phyloP scores from a whole-genome alignment of 148 eudicot species.

The Salicornia ramosissima region DNA sequence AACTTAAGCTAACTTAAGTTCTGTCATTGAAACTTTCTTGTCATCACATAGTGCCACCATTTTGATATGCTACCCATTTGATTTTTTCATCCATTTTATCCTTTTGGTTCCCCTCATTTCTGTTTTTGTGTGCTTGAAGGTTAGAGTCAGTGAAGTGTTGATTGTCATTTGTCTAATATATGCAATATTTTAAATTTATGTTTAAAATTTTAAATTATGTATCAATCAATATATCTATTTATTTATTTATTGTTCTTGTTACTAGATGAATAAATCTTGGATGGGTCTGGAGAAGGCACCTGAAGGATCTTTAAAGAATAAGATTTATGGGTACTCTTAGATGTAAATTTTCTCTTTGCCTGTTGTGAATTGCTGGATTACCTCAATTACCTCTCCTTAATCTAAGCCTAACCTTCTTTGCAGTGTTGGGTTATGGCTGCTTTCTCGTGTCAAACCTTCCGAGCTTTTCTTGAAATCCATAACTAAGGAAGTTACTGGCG shows the following conservation, averaged over 20 bases:
- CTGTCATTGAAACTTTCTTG: background rate
- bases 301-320: conserved; percentile 71
- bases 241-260: background rate
- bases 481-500: conserved; percentile 62
- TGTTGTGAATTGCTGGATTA: background rate
- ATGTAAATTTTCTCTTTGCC: conserved; percentile 22
- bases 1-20: no score
- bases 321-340: conserved; percentile 74
- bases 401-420: conserved; percentile 13
- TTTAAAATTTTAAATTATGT: conserved; percentile 5
- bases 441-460: conserved; percentile 87
- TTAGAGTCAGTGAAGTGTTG: no score
- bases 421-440: conserved; percentile 76
- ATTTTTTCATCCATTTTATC: background rate
- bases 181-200: conserved; percentile 8
- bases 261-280: conserved; percentile 89
- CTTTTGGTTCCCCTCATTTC: background rate
- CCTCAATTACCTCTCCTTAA: conserved; percentile 9
- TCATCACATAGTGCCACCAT: background rate
- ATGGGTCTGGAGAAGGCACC: conserved; percentile 72
- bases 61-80: background rate
- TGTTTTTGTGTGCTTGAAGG: background rate
- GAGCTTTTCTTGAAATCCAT: conserved; percentile 92
- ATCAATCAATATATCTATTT: background rate
- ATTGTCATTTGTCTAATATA: conserved; percentile 3